Evolutionary conservation across 768 basidiomycete species (phyloP), one percentile per base, ranked within the genome.

Genomic region (button mushroom (Agaricus bisporus)): DNA sequence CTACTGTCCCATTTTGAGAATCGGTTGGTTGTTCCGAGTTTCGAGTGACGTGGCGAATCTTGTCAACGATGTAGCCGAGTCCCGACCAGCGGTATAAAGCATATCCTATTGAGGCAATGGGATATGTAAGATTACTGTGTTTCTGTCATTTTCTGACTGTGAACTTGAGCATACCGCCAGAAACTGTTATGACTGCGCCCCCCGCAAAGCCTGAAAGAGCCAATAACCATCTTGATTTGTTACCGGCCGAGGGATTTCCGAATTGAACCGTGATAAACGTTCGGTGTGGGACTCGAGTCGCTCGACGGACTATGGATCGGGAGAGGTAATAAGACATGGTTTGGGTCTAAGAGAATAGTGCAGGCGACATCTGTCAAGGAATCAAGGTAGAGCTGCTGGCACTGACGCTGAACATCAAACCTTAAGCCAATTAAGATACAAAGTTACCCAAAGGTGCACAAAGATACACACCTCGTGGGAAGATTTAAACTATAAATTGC

Each of bases 21-120:
- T 53, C 35, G 4, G 18, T 39, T 18, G 38, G 35, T 48, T 20
- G 59, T 49, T 50, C 59, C 46, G 47, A 36, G 3, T n/a, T 20
- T 7, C 5, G n/a, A 29, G 25, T 44, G 45, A 44, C 41, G 63
- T 55, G 4, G 56, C 54, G 3, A 35, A n/a, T 38, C 65, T 55
- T 1, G 66, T 75, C 68, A 8, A 76, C 70, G 2, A 64, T 58
- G 6, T 58, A 60, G 58, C 71, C 75, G 10, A 70, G 35, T 11
- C 71, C 71, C 26, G 74, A 75, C 56, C 68, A 69, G 56, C 73
- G 67, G 56, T 78, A 79, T 48, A 61, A 70, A 1, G 61, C 62
- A 58, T 75, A 76, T 7, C 64, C 75, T 76, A 26, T 43, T 8
- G 38, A 38, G n/a, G n/a, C n/a, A n/a, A n/a, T n/a, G n/a, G n/a